phyloP scores from a whole-genome alignment of 2,329 filamentous ascomycete species.

The Pseudogymnoascus sp. region DNA sequence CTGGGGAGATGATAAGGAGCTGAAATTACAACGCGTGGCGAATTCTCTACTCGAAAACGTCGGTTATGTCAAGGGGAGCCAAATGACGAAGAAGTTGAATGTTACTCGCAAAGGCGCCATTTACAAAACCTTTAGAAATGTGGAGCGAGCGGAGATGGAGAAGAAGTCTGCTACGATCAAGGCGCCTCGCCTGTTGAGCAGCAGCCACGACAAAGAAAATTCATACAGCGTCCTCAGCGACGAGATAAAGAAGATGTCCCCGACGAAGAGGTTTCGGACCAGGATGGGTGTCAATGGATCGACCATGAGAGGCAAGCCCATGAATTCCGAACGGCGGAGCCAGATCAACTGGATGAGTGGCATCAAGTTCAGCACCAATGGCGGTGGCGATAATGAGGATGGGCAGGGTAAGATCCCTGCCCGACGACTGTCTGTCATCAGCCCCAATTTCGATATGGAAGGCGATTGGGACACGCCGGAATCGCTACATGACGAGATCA shows the following conservation, averaged over 20 bases:
- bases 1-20: conserved; percentile 79
- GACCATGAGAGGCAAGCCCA: conserved; percentile 28
- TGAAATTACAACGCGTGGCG: conserved; percentile 69
- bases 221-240: conserved; percentile 23
- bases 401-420: conserved; percentile 20
- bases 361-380: conserved; percentile 47
- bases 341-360: conserved; percentile 64
- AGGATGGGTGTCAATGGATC: conserved; percentile 19
- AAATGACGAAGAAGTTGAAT: conserved; percentile 54
- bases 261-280: conserved; percentile 27
- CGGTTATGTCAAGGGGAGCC: conserved; percentile 62
- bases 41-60: conserved; percentile 56
- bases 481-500: conserved; percentile 54
- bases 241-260: conserved; percentile 36
- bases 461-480: conserved; percentile 49
- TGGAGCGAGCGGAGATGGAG: conserved; percentile 51
- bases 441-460: conserved; percentile 28
- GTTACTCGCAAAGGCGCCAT: conserved; percentile 74
- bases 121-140: conserved; percentile 77
- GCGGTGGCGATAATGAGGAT: conserved; percentile 17
- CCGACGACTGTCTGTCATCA: conserved; percentile 26
- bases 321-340: conserved; percentile 34
- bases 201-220: conserved; percentile 27
- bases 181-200: conserved; percentile 43
- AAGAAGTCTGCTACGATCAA: conserved; percentile 54